Percentiles rank a stretch among this genome's conserved stretches.
Evolutionary conservation across 495 filamentous ascomycete genomes (phyloP).

Genomic region (Aspergillus avenaceus): DNA sequence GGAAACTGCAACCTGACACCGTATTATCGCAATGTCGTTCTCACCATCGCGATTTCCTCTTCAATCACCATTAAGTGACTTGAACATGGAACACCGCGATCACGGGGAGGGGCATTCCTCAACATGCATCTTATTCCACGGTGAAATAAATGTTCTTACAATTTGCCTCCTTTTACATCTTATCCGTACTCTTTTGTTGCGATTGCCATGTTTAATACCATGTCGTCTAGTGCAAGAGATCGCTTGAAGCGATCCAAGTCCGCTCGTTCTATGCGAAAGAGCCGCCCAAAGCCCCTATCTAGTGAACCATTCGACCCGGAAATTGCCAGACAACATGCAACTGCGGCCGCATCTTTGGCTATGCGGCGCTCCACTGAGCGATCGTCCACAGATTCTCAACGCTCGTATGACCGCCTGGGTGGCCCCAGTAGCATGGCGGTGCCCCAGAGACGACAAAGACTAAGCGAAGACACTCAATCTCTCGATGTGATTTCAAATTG

Average conservation of each 20-base stretch:
- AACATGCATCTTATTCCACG: not conserved
- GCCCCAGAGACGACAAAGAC: constrained; percentile 23
- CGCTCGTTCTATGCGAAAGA: constrained; percentile 51
- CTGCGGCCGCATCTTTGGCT: constrained; percentile 63
- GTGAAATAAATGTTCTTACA: constrained; percentile 9
- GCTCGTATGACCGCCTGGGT: constrained; percentile 29
- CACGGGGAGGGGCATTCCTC: not conserved
- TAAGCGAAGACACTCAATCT: not conserved
- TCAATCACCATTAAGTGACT: not conserved
- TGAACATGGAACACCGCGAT: not conserved
- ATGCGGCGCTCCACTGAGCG: constrained; percentile 55
- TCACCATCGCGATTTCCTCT: not conserved
- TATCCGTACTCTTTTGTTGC: constrained; percentile 13
- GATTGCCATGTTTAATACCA: constrained; percentile 21
- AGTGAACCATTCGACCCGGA: constrained; percentile 49
- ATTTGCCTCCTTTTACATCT: constrained; percentile 15
- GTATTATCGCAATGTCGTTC: too few species aligned
- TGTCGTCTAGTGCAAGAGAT: constrained; percentile 30
- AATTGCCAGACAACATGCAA: constrained; percentile 57
- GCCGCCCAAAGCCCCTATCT: constrained; percentile 14
- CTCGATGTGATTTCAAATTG: not conserved
- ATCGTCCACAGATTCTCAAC: constrained; percentile 24
- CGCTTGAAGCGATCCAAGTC: constrained; percentile 60
- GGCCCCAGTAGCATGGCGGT: constrained; percentile 38
- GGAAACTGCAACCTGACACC: too few species aligned